Base-by-base conservation (phyloP, 2,329 filamentous ascomycete genomes). In the Colletotrichum horii region DNA sequence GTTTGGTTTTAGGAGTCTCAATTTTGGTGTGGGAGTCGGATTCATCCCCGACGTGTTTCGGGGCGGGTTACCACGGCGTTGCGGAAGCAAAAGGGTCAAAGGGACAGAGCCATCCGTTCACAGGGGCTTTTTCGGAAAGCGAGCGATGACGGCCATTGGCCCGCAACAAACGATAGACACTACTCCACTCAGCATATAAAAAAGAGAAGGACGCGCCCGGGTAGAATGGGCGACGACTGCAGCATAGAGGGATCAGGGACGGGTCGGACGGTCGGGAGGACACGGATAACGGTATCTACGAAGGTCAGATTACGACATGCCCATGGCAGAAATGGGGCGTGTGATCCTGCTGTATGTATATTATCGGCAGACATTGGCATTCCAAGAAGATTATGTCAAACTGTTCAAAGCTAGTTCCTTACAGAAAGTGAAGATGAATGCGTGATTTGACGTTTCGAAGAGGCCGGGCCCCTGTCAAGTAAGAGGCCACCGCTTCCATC, bases 121-220 rank as follows among this genome's bases (percentile, higher is more conserved):
- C 43, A 58, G 64, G 67, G 68, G 66, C 58, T 65, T 55, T 61
- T 70, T 62, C 43, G 55, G 75, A 75, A 76, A 62, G 71, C 75
- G 70, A 75, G 71, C 75, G 71, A 71, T 76, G 75, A 70, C 55
- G 74, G 74, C 74, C 74, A 58, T 43, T 43, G 58, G 75, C 71
- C 76, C 58, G n/a, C n/a, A 52, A 52, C 43, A 36, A 60, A 34
- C 14, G 28, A 74, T 78, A 77, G 75, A 78, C 64, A 75, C 56
- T 66, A 77, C 76, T 74, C 76, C 71, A 77, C 76, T 78, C 74
- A 76, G 75, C 71, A 78, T 77, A 77, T 52, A 64, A 70, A 74
- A 77, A 70, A 75, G 65, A 73, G 69, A 58, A 66, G 66, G 76
- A n/a, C 12, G 43, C 43, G 43, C n/a, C 26, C 68, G 75, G 74